phyloP scores from a whole-genome alignment of 768 basidiomycete species.

The Suillus hirtellus region DNA sequence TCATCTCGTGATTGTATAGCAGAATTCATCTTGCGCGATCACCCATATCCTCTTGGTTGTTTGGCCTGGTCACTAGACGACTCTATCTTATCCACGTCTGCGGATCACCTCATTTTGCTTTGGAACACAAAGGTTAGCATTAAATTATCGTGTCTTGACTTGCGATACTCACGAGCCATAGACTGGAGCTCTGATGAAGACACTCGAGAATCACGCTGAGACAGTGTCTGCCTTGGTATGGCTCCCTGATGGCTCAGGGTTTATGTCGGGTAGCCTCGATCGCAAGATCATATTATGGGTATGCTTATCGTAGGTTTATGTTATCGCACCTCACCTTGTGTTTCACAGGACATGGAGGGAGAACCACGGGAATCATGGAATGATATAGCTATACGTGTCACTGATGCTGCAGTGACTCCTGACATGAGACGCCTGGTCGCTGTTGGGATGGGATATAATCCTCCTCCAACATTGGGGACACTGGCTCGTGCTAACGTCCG shows the following conservation, averaged over 20 bases:
- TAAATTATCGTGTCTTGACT: slow-evolving; percentile 10
- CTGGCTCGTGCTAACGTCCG: slow-evolving; percentile 32
- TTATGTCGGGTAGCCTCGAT: slow-evolving; percentile 88
- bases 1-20: slow-evolving; percentile 59
- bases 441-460: slow-evolving; percentile 64
- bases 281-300: slow-evolving; percentile 85
- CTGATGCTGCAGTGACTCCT: slow-evolving; percentile 84
- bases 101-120: slow-evolving; percentile 80
- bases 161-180: slow-evolving; percentile 33
- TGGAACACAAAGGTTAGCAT: slow-evolving; percentile 84
- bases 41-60: slow-evolving; percentile 74
- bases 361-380: slow-evolving; percentile 71
- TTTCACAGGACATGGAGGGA: slow-evolving; percentile 69
- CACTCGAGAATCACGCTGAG: slow-evolving; percentile 72
- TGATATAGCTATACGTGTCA: slow-evolving; percentile 73
- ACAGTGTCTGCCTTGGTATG: slow-evolving; percentile 85
- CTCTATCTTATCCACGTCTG: slow-evolving; percentile 74
- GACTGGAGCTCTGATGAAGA: slow-evolving; percentile 73
- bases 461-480: slow-evolving; percentile 20
- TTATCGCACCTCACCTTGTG: slow-evolving; percentile 17
- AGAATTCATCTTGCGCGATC: slow-evolving; percentile 68
- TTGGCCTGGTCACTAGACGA: slow-evolving; percentile 95
- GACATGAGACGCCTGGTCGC: slow-evolving; percentile 82
- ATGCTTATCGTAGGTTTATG: slow-evolving; percentile 25
- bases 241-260: slow-evolving; percentile 87